A percentile compares a stretch with the other conserved stretches of the same genome.
These are phyloP conservation scores for Eimeria acervulina DNA, from an alignment of 169 alveolate genomes.

Conservation along the genomic window DNA sequence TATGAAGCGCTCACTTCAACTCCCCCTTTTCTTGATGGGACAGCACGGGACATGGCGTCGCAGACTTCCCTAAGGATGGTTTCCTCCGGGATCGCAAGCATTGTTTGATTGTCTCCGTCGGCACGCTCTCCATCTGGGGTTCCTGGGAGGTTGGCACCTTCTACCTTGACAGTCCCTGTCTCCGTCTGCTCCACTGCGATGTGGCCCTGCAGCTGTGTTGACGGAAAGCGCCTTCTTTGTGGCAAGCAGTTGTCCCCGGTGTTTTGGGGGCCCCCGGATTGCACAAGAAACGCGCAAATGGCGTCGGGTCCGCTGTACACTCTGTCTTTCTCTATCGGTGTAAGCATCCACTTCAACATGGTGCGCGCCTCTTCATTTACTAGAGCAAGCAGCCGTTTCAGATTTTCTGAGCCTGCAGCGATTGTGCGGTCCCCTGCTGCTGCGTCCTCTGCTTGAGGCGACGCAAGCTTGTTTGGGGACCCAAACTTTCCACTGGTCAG, in stretches of 20 bases:
- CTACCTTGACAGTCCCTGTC: background rate
- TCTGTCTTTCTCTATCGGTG: background rate
- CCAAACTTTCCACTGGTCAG: constrained; percentile 7
- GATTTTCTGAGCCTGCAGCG: background rate
- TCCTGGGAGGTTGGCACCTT: background rate
- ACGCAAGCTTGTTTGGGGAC: no score
- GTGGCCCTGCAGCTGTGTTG: constrained; percentile 76
- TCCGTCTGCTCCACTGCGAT: constrained; percentile 31
- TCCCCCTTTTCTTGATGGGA: background rate
- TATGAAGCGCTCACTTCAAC: constrained; percentile 52
- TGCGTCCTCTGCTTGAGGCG: background rate
- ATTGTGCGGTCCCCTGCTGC: background rate
- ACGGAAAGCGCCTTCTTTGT: constrained; percentile 34
- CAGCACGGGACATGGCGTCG: constrained; percentile 55
- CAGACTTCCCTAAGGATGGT: constrained; percentile 41
- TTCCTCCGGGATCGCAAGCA: constrained; percentile 55
- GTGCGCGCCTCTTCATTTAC: constrained; percentile 69
- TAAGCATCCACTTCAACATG: constrained; percentile 72
- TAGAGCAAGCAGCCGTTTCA: constrained; percentile 42
- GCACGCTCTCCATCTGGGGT: background rate
- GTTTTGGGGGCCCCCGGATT: constrained; percentile 62
- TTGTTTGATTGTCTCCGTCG: background rate
- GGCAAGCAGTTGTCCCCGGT: constrained; percentile 9
- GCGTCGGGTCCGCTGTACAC: constrained; percentile 73
- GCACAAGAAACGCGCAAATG: constrained; percentile 72